Base-by-base conservation (phyloP, 345 rosid species). In the Turnera subulata region DNA sequence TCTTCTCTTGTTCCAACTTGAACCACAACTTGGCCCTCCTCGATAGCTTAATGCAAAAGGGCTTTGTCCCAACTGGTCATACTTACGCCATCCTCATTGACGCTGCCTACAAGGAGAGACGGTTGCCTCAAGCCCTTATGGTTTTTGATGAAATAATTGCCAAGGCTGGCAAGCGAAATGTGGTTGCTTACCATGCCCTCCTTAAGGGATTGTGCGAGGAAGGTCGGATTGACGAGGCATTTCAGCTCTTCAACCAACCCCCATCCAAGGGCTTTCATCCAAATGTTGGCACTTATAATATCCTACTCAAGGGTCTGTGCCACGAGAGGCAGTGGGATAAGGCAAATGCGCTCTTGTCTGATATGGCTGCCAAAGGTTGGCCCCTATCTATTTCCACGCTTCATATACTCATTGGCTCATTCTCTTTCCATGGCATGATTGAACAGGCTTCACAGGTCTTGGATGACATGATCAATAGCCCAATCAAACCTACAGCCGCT, bases 161-260 rank as follows among this genome's bases (percentile, higher is more conserved):
- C 0, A 81, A 63, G 63, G 90, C 90, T 1, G 83, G 95, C 42
- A 64, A 67, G 64, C 90, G 85, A 2, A 84, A 88, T 62, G 64
- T 88, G 80, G 88, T 81, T 69, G 75, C 80, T 64, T 88, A 86
- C 50, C 88, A 88, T 77, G 90, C 88, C 20, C 39, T n/a, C n/a
- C n/a, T n/a, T n/a, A n/a, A n/a, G n/a, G n/a, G 96, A 32, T 66
- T 80, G 55, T 84, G 92, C 67, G 88, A 84, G 70, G 95, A 88
- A 79, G 98, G 89, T 22, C 74, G 87, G 50, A 77, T 79, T 1
- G 80, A 88, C 24, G 90, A 82, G 50, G 98, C 91, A 0, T 74
- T 86, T 69, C 67, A 22, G 47, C 54, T 88, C 53, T 84, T 91
- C 52, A 67, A 85, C 55, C 59, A 81, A 45, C 73, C 88, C 45